Evolutionary conservation across 2,329 filamentous ascomycete genomes (phyloP), one percentile per base, ranked within the genome.

Genomic region (Epicoccum nigrum): DNA sequence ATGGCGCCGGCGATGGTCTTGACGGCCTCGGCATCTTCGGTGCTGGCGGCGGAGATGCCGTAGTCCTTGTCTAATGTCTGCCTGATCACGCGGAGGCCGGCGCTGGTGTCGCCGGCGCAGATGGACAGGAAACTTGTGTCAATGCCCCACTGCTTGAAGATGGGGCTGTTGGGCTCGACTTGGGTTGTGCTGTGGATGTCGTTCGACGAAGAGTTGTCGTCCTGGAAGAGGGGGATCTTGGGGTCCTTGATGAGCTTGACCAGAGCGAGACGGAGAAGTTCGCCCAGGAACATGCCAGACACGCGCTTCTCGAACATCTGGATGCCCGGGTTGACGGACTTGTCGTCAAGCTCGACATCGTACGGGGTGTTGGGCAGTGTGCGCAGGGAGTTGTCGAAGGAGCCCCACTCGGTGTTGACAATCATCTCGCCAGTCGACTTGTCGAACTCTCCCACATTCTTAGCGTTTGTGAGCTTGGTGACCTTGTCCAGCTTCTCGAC

Each of bases 261-360:
- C 17, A 97, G 77, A 13, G 87, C 86, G 35, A 90, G 82, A 46
- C 94, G 88, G 47, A 97, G 82, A 57, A 97, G 92, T 74, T 99
- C 94, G 46, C 94, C 94, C 40, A 99, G 76, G 78, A 97, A 99
- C 93, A 99, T 97, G 72, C 94, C 94, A 0, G 92, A 96, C 13
- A 99, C 88, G 39, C 93, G 89, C 82, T 99, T 99, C 79, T 99
- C 94, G 69, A 97, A 99, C 90, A 97, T 96, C 71, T 99, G 94
- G 55, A 96, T 86, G 20, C 94, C 94, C 0, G 92, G 93, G 74
- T 99, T 97, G 63, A 90, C 86, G 59, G 88, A 94, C 54, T 87
- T 85, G 49, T 79, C 77, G 74, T 99, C 93, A 19, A 99, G 81
- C 50, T 85, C 82, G 41, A 80, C 77, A 70, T 99, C 94, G 77